Percentiles rank a stretch among this genome's conserved stretches.
These are phyloP conservation scores for Glutinoglossum americanum DNA, from an alignment of 495 filamentous ascomycete species.

Conservation along the genomic window DNA sequence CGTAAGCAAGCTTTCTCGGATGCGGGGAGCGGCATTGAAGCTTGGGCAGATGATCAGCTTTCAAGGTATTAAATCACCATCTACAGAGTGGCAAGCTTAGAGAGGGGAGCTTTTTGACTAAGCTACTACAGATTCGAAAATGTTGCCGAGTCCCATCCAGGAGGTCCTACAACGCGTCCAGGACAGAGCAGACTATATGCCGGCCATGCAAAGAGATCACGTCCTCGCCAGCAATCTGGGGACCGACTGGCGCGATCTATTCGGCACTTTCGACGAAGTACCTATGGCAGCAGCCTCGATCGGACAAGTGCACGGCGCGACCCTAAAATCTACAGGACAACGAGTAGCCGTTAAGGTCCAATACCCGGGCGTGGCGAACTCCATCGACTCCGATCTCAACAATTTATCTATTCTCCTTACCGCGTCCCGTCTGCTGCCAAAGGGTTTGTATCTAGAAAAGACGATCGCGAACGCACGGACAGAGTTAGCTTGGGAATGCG, in stretches of 20 bases:
- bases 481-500: constrained; percentile 92
- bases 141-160: constrained; percentile 69
- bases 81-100: constrained; percentile 5
- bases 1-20: constrained; percentile 76
- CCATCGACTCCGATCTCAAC: constrained; percentile 85
- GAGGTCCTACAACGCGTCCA: constrained; percentile 84
- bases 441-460: constrained; percentile 83
- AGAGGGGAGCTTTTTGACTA: neutral
- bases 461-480: constrained; percentile 92
- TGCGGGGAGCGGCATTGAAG: constrained; percentile 97
- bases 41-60: constrained; percentile 94
- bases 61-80: constrained; percentile 34
- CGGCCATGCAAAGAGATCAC: constrained; percentile 66
- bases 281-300: constrained; percentile 96
- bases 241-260: constrained; percentile 65
- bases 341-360: constrained; percentile 89
- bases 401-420: constrained; percentile 81
- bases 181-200: constrained; percentile 97
- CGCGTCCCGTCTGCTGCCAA: constrained; percentile 71
- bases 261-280: constrained; percentile 64
- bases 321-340: constrained; percentile 49
- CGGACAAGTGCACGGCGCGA: constrained; percentile 80
- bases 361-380: constrained; percentile 89
- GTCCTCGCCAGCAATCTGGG: constrained; percentile 66
- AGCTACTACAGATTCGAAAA: constrained; percentile 48